Evolutionary conservation across 2,329 filamentous ascomycete species (phyloP), one percentile per base, ranked within the genome.

Genomic region (Lecanicillium sp.): DNA sequence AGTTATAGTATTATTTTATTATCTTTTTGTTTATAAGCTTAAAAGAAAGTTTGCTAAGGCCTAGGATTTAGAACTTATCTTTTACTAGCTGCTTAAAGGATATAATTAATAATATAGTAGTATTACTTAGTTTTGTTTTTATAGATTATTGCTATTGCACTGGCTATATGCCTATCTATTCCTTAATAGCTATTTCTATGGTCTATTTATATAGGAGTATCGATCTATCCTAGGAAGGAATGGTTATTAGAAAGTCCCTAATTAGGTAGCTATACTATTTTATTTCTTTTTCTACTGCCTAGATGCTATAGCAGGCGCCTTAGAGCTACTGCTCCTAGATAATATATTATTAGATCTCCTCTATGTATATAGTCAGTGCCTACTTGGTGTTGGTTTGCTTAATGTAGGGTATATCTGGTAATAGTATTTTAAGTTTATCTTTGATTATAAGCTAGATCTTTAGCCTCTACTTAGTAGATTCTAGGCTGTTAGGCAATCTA

Each of bases 231-330:
- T 20, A 36, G 5, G 38, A 40, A 2, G 13, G 9, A 11, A 40
- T 36, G 10, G 27, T 27, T 10, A n/a, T 25, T 11, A 28, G 38
- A 28, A 40, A 36, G 6, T 40, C 28, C 20, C 29, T 36, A 5
- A 40, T 18, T 6, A 35, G 28, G 4, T 36, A 40, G 4, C 27
- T 40, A 4, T 36, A 27, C 38, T 28, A 40, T 35, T 40, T 12
- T 11, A 36, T 40, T 12, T 40, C 32, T 9, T 28, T 35, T 18
- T 40, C 38, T 5, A 28, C 32, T 17, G 31, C 17, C 22, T 27
- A 9, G 2, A 28, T 32, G 15, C 27, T 19, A n/a, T 30, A 12
- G 4, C 22, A 4, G 17, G 38, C 27, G 4, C 38, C 25, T 27
- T 19, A 40, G 3, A 15, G 17, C 14, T 34, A 32, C 25, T 40